phyloP scores from a whole-genome alignment of 345 rosid genomes.

The Salix arbutifolia region DNA sequence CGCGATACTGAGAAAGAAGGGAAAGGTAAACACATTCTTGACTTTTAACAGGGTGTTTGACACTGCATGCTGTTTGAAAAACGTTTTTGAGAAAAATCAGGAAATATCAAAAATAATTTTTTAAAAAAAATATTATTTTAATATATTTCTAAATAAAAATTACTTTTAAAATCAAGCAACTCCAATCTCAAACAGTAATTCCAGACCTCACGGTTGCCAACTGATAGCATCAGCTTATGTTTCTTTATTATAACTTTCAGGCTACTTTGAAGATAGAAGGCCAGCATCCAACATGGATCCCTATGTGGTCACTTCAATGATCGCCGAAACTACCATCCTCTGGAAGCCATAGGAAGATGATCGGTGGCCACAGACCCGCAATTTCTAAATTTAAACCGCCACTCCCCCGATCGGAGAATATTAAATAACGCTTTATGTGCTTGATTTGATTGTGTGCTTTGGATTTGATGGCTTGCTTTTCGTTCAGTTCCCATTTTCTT shows the following conservation, averaged over 20 bases:
- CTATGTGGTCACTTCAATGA: constrained; percentile 74
- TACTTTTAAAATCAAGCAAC: too few relatives aligned
- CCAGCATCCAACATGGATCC: constrained; percentile 96
- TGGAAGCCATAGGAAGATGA: constrained; percentile 40
- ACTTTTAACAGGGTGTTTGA: too few relatives aligned
- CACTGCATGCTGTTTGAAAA: too few relatives aligned
- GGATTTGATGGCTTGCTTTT: background rate
- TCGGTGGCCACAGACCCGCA: background rate
- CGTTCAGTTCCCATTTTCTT: background rate
- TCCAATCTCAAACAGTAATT: too few relatives aligned
- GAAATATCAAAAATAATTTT: too few relatives aligned
- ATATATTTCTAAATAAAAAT: too few relatives aligned
- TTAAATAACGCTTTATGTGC: background rate
- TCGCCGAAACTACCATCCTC: constrained; percentile 73
- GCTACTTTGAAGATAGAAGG: constrained; percentile 86
- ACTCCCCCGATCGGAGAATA: background rate
- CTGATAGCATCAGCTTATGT: background rate
- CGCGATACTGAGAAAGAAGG: constrained; percentile 70
- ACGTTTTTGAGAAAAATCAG: too few relatives aligned
- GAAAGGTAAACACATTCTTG: constrained; percentile 34
- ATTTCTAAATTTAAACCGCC: background rate
- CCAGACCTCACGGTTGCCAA: background rate
- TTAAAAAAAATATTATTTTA: too few relatives aligned
- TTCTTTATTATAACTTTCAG: constrained; percentile 13
- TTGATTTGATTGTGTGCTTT: background rate